Base-by-base conservation (phyloP, 2,329 filamentous ascomycete species). In the Calonectria henricotiae region DNA sequence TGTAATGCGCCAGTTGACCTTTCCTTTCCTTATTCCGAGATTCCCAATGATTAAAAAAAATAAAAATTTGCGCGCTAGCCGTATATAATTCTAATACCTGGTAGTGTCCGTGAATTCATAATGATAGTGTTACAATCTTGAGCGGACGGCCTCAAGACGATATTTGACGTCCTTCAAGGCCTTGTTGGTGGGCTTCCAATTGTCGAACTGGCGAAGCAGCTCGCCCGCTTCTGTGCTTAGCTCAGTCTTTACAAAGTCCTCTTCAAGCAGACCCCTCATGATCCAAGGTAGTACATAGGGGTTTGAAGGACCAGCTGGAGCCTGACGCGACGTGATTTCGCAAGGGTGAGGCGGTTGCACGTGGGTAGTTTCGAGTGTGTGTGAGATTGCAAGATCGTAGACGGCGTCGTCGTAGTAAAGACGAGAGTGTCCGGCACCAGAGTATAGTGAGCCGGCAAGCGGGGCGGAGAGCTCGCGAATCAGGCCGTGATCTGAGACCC, bases 151-250 rank as follows among this genome's bases (percentile, higher is more conserved):
- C 83, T 98, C 96, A 23, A 99, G 86, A 71, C 96, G 88, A 82
- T 97, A 98, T 82, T 97, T 97, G 55, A 99, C 95, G 82, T 99
- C 96, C 83, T 96, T 98, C 68, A 99, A 84, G 49, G 93, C 93
- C 84, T 98, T 99, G 8, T 92, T 97, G 0, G 87, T 88, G 0
- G 96, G 96, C 79, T 93, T 95, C 96, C 96, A 99, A 64, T 94
- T 91, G 80, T 98, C 95, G 82, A 98, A 99, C 81, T 97, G 91
- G 70, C 86, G 87, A n/a, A 99, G 85, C 62, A 99, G 82, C 78
- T 94, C 89, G 70, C 89, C 89, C 7, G 94, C 94, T 83, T 99
- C 96, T 1, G 87, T 83, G 37, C 90, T 90, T 20, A 97, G 84
- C 79, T 97, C 93, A 25, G 90, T 93, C 81, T 93, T 95, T 27